These are phyloP conservation scores for Alternaria novae-zelandiae DNA, from an alignment of 2,329 filamentous ascomycete species.

Conservation along the genomic window DNA sequence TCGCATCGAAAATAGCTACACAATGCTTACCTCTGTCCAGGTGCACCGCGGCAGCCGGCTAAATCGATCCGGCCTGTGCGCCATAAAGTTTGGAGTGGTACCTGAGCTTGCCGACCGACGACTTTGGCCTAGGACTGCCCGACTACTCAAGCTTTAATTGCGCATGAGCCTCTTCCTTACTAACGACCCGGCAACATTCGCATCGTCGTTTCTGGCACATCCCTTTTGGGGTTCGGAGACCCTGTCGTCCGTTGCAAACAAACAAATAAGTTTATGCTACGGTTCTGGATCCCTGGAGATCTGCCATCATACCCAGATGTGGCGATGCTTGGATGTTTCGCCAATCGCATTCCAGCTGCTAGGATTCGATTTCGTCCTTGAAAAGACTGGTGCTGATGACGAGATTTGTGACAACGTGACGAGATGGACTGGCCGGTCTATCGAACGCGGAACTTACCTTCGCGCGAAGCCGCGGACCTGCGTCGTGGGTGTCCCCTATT, in stretches of 20 bases:
- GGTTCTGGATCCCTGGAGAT: background rate
- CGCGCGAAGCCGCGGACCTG: background rate
- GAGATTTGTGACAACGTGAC: background rate
- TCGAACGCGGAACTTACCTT: background rate
- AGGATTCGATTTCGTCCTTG: background rate
- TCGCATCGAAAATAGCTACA: background rate
- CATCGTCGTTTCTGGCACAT: background rate
- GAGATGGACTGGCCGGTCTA: background rate
- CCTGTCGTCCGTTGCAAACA: background rate
- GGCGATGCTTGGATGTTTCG: background rate
- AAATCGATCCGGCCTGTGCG: background rate
- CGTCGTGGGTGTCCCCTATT: background rate
- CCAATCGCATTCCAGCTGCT: background rate
- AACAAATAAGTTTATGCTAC: background rate
- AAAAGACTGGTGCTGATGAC: background rate
- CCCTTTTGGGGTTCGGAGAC: background rate
- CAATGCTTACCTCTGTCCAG: background rate
- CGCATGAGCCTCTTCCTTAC: background rate
- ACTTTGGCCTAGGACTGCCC: slow-evolving; percentile 1
- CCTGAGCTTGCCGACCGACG: background rate
- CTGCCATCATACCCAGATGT: background rate
- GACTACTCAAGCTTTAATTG: background rate
- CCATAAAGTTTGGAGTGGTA: background rate
- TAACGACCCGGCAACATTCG: background rate
- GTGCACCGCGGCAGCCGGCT: background rate